Evolutionary conservation across 176 grass and related monocot species (phyloP).

Genomic region (Musa schizocarpa): DNA sequence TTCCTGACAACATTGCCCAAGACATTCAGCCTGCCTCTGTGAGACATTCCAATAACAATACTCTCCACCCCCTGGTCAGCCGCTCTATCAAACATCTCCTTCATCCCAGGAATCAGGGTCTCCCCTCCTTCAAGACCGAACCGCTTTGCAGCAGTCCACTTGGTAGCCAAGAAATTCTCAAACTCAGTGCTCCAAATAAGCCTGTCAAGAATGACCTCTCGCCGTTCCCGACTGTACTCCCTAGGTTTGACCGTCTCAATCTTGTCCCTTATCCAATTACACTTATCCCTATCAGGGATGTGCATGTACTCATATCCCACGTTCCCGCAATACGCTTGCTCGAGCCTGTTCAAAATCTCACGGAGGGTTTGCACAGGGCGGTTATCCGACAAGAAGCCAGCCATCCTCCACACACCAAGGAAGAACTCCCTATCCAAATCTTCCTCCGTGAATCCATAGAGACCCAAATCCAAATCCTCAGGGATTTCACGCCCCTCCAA

Average conservation of each 20-base stretch:
- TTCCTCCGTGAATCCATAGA: slow-evolving; percentile 69
- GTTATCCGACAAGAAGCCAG: slow-evolving; percentile 78
- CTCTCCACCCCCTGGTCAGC: slow-evolving; percentile 67
- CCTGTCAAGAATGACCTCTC: slow-evolving; percentile 74
- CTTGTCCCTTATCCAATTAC: slow-evolving; percentile 86
- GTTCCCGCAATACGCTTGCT: slow-evolving; percentile 79
- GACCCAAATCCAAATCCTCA: slow-evolving; percentile 44
- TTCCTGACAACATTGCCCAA: slow-evolving; percentile 85
- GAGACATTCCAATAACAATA: slow-evolving; percentile 96
- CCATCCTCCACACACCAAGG: slow-evolving; percentile 80
- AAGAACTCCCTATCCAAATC: slow-evolving; percentile 94
- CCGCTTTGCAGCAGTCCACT: slow-evolving; percentile 87
- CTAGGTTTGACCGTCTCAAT: slow-evolving; percentile 52
- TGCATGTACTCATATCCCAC: slow-evolving; percentile 97
- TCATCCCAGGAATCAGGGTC: slow-evolving; percentile 94
- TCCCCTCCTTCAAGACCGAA: slow-evolving; percentile 87
- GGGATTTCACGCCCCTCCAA: slow-evolving; percentile 49
- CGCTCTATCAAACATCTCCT: slow-evolving; percentile 85
- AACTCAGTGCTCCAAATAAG: slow-evolving; percentile 95
- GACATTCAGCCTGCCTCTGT: slow-evolving; percentile 93
- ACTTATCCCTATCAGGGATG: slow-evolving; percentile 78
- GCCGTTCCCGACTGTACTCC: slow-evolving; percentile 48
- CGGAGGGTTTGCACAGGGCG: slow-evolving; percentile 77
- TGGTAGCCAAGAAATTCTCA: slow-evolving; percentile 91
- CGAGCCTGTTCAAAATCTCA: slow-evolving; percentile 70